These are phyloP conservation scores for Alternaria postmessia DNA, from an alignment of 2,329 filamentous ascomycete species.

Conservation along the genomic window DNA sequence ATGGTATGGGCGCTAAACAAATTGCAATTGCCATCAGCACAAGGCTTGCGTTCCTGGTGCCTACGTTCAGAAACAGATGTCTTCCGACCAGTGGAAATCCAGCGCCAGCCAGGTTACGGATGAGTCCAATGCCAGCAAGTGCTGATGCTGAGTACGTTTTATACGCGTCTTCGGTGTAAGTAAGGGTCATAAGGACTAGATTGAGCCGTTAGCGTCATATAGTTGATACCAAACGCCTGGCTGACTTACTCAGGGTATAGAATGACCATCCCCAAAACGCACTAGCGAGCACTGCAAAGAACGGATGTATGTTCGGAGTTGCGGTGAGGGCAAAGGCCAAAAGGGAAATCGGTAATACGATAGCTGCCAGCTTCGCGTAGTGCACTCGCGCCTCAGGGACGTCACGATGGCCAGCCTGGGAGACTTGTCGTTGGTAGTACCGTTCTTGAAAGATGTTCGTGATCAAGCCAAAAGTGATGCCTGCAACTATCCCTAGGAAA, in stretches of 20 bases:
- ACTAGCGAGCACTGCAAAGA: constrained; percentile 60
- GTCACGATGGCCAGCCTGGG: constrained; percentile 41
- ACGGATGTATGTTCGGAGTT: constrained; percentile 35
- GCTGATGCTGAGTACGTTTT: constrained; percentile 55
- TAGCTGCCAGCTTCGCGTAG: constrained; percentile 51
- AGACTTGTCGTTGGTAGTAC: constrained; percentile 52
- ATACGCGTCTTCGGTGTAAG: constrained; percentile 60
- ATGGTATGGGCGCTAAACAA: constrained; percentile 44
- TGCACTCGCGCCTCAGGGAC: constrained; percentile 56
- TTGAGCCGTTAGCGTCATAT: neutral
- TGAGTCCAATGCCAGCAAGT: constrained; percentile 52
- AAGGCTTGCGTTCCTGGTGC: constrained; percentile 42
- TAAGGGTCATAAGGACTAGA: constrained; percentile 57
- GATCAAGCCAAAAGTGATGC: constrained; percentile 55
- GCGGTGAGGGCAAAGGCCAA: constrained; percentile 50
- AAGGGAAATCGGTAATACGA: constrained; percentile 47
- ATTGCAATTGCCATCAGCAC: constrained; percentile 41
- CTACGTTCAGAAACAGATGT: constrained; percentile 39
- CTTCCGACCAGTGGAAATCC: constrained; percentile 45
- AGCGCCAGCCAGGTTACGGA: constrained; percentile 50
- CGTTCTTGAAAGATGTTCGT: constrained; percentile 57
- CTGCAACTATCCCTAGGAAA: constrained; percentile 52
- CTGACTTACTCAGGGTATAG: constrained; percentile 54
- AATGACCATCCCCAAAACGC: constrained; percentile 61
- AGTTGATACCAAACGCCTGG: neutral